Percentiles rank a stretch among this genome's conserved stretches.
These are phyloP conservation scores for Cenchrus fungigraminus DNA, from an alignment of 176 grass and related monocot genomes.

Conservation along the genomic window DNA sequence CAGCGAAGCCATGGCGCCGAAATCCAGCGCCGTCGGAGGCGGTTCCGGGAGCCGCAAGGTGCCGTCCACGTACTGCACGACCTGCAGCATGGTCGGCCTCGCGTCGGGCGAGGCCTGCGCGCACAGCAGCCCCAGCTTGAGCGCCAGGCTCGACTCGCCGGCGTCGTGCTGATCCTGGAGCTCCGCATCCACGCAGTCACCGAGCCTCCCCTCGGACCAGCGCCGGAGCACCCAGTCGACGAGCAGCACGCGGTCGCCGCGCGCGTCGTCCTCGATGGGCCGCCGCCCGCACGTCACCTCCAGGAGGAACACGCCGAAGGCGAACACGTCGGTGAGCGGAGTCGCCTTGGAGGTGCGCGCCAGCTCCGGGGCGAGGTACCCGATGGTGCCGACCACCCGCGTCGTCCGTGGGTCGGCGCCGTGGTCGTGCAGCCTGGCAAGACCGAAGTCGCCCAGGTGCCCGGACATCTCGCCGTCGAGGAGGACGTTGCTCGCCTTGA, in stretches of 20 bases:
- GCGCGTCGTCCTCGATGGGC: slow-evolving; percentile 30
- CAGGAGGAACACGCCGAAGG: slow-evolving; percentile 55
- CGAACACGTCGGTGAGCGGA: slow-evolving; percentile 57
- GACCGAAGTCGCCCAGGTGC: slow-evolving; percentile 52
- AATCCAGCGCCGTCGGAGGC: neutral
- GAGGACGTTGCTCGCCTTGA: slow-evolving; percentile 67
- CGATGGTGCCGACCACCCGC: slow-evolving; percentile 60
- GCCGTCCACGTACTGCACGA: neutral
- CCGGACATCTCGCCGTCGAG: slow-evolving; percentile 52
- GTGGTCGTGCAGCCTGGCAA: slow-evolving; percentile 58
- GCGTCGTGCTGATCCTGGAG: neutral
- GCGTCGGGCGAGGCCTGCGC: neutral
- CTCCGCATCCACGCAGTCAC: neutral
- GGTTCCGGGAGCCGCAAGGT: neutral
- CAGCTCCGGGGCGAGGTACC: slow-evolving; percentile 62
- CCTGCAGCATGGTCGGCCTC: neutral
- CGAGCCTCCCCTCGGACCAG: slow-evolving; percentile 24
- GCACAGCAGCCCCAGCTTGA: slow-evolving; percentile 3
- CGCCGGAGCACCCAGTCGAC: slow-evolving; percentile 63
- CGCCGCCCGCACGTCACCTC: slow-evolving; percentile 58
- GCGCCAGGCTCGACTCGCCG: slow-evolving; percentile 20
- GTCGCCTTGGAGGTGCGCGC: slow-evolving; percentile 43
- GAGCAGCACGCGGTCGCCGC: slow-evolving; percentile 34
- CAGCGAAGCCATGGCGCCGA: neutral
- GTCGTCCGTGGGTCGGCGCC: slow-evolving; percentile 51